Evolutionary conservation across 352 stramenopile species (phyloP).

Genomic region (Peronospora belbahrii): DNA sequence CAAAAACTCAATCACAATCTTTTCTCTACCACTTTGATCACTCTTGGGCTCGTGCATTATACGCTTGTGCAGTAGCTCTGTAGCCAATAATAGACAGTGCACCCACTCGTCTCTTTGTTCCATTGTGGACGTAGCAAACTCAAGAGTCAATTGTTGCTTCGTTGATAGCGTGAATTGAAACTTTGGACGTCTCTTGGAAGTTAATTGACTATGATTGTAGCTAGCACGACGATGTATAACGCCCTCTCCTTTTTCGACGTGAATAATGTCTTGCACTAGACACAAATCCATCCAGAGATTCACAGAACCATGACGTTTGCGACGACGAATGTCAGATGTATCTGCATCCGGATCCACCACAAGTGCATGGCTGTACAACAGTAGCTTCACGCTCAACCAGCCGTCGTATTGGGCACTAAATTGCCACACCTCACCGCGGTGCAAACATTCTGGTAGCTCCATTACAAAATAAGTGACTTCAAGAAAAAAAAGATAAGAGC

Average conservation of each 20-base stretch:
- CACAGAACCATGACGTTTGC: too few relatives aligned
- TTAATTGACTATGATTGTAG: conserved; percentile 3
- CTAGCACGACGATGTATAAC: conserved; percentile 12
- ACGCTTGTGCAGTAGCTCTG: conserved; percentile 24
- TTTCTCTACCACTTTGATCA: conserved; percentile 7
- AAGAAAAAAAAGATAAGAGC: neutral
- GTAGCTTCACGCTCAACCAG: conserved; percentile 38
- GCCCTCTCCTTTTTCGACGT: conserved; percentile 23
- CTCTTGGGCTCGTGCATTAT: conserved; percentile 1
- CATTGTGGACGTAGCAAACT: conserved; percentile 30
- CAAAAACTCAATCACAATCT: neutral
- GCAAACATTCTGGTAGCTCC: conserved; percentile 30
- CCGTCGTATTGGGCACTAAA: conserved; percentile 46
- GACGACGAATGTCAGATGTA: neutral
- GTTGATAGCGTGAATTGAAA: too few relatives aligned
- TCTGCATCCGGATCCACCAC: conserved; percentile 44
- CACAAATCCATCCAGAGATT: conserved; percentile 41
- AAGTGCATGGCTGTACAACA: conserved; percentile 39
- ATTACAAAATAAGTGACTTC: conserved; percentile 3
- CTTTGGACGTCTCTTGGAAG: neutral
- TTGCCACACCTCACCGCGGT: conserved; percentile 35
- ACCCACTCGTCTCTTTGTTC: conserved; percentile 48
- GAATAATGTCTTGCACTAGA: too few relatives aligned
- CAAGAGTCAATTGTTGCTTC: conserved; percentile 8
- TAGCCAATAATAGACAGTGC: conserved; percentile 33